Evolutionary conservation across 2,329 filamentous ascomycete species (phyloP).

Genomic region (Penicillium sp.): DNA sequence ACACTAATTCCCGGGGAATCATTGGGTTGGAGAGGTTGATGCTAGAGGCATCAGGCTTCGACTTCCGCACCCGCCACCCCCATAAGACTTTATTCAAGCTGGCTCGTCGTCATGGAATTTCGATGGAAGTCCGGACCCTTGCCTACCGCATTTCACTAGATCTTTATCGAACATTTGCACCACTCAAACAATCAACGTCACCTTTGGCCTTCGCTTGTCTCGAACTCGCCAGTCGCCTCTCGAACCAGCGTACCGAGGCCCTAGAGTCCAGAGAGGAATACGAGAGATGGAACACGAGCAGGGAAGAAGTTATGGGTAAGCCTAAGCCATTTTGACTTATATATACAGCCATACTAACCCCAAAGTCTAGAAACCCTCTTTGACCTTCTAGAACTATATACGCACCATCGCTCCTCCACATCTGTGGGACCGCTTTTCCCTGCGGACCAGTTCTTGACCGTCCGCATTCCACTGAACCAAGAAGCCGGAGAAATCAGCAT

Average conservation of each 20-base stretch:
- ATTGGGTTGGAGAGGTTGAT: conserved; percentile 90
- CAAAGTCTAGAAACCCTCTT: conserved; percentile 69
- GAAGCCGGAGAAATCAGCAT: conserved; percentile 66
- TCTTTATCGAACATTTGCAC: conserved; percentile 88
- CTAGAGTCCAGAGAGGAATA: conserved; percentile 52
- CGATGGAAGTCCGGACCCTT: conserved; percentile 60
- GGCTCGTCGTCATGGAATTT: conserved; percentile 58
- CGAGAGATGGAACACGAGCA: conserved; percentile 49
- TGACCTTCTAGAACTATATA: conserved; percentile 89
- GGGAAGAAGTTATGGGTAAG: conserved; percentile 50
- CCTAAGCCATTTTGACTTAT: conserved; percentile 27
- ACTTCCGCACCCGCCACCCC: conserved; percentile 86
- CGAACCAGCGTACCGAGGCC: conserved; percentile 55
- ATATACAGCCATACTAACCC: background rate
- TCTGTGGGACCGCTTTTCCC: conserved; percentile 71
- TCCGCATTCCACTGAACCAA: conserved; percentile 84
- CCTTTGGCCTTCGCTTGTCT: conserved; percentile 80
- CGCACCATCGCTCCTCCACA: conserved; percentile 74
- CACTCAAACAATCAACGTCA: conserved; percentile 84
- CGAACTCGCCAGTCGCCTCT: conserved; percentile 74
- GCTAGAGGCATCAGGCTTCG: conserved; percentile 88
- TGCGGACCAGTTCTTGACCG: conserved; percentile 76
- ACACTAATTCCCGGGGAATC: conserved; percentile 73
- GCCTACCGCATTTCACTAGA: conserved; percentile 85
- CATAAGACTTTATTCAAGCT: conserved; percentile 84